A percentile compares a stretch with the other conserved stretches of the same genome.
phyloP scores from a whole-genome alignment of 306 rosid genomes.

The Sicyos edulis region DNA sequence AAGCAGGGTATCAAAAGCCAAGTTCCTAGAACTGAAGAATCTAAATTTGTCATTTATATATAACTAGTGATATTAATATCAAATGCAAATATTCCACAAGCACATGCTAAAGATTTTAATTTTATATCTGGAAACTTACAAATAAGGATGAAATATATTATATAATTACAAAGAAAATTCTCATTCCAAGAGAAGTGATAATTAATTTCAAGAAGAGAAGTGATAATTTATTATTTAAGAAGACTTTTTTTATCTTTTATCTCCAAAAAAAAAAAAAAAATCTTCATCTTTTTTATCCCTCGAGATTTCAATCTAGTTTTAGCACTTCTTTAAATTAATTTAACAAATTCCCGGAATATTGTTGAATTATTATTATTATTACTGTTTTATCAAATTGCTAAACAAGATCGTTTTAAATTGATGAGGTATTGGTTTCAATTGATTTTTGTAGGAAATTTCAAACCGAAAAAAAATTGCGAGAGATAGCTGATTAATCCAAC shows the following conservation, averaged over 20 bases:
- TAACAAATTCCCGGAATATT: too few relatives aligned
- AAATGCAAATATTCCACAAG: constrained; percentile 2
- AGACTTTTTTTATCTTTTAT: not conserved
- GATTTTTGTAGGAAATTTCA: too few relatives aligned
- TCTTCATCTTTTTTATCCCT: not conserved
- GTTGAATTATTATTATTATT: too few relatives aligned
- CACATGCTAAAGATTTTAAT: not conserved
- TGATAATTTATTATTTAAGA: not conserved
- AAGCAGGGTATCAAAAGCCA: not conserved
- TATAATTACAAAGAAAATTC: not conserved
- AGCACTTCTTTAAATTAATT: not conserved
- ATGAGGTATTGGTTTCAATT: too few relatives aligned
- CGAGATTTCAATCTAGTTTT: not conserved
- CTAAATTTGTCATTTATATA: not conserved
- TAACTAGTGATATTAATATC: not conserved
- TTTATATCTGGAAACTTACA: not conserved
- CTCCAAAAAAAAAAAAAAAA: too few relatives aligned
- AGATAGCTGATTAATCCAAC: too few relatives aligned
- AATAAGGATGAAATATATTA: not conserved
- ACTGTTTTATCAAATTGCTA: too few relatives aligned
- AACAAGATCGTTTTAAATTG: too few relatives aligned
- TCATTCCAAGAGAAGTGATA: too few relatives aligned
- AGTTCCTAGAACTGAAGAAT: not conserved
- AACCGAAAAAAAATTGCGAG: too few relatives aligned
- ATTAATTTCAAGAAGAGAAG: too few relatives aligned